Conservation (phyloP, 192 early-diverging fungal species). For the Entomortierella parvispora region DNA sequence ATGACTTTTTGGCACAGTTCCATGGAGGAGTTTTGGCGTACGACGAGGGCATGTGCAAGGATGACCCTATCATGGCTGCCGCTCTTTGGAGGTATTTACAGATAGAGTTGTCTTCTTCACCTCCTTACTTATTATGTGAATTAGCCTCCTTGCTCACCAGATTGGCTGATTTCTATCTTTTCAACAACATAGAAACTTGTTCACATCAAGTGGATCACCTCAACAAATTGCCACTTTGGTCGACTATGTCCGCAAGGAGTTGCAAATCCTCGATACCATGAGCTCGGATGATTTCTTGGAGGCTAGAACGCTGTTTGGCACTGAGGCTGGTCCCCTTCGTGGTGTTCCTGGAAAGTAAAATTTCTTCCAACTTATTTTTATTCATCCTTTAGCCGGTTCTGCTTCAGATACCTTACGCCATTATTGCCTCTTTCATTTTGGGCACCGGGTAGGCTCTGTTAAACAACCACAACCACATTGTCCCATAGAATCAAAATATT, state of each 20-base stretch:
- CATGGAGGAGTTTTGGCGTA: slow-evolving; percentile 91
- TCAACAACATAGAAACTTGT: slow-evolving; percentile 44
- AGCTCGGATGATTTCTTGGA: slow-evolving; percentile 47
- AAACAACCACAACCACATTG: not conserved
- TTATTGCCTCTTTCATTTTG: too few species aligned
- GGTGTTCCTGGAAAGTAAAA: slow-evolving; percentile 51
- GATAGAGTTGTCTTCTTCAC: slow-evolving; percentile 11
- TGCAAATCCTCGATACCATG: slow-evolving; percentile 53
- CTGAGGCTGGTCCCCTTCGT: slow-evolving; percentile 28
- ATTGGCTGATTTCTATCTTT: not conserved
- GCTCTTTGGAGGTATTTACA: slow-evolving; percentile 92
- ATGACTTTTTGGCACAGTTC: slow-evolving; percentile 85
- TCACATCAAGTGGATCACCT: slow-evolving; percentile 45
- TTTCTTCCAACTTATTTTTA: not conserved
- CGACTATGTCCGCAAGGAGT: slow-evolving; percentile 51
- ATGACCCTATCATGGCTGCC: slow-evolving; percentile 88
- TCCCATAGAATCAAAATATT: not conserved
- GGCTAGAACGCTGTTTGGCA: slow-evolving; percentile 30
- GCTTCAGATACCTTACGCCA: too few species aligned
- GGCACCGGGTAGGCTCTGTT: not conserved
- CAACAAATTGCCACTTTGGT: slow-evolving; percentile 49
- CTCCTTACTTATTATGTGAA: not conserved
- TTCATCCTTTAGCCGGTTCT: too few species aligned
- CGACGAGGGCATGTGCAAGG: slow-evolving; percentile 89
- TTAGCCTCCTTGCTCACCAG: not conserved